These are phyloP conservation scores for Penicillium expansum DNA, from an alignment of 2,329 filamentous ascomycete genomes.

Conservation along the genomic window DNA sequence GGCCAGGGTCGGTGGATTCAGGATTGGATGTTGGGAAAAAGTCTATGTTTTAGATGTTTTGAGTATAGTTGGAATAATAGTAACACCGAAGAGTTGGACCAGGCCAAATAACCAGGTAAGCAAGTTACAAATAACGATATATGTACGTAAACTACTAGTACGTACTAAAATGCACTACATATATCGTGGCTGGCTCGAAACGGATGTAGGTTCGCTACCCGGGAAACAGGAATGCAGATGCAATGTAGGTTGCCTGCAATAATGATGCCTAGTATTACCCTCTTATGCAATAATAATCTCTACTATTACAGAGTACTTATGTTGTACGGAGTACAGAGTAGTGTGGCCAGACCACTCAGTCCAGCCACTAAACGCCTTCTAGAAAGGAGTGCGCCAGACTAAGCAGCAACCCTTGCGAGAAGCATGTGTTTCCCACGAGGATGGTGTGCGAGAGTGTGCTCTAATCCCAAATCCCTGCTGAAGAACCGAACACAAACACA, in stretches of 20 bases:
- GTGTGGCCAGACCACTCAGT: background rate
- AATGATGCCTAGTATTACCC: conserved; percentile 1
- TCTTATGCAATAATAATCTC: background rate
- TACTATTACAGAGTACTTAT: background rate
- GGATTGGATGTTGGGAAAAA: conserved; percentile 4
- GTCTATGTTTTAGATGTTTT: background rate
- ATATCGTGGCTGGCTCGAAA: background rate
- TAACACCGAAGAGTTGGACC: background rate
- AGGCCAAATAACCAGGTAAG: background rate
- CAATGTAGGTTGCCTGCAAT: conserved; percentile 6
- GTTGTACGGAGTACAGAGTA: background rate
- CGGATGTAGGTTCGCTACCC: background rate
- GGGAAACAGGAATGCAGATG: conserved; percentile 2
- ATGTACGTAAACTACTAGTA: background rate
- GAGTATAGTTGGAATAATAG: background rate
- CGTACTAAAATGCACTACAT: background rate
- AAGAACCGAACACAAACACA: background rate
- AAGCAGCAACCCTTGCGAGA: background rate
- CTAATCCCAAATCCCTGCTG: background rate
- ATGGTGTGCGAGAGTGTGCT: background rate
- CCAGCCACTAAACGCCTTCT: conserved; percentile 6
- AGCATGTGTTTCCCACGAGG: conserved; percentile 7
- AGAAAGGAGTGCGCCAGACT: background rate
- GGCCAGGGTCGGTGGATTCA: conserved; percentile 6
- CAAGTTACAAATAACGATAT: background rate